Percentiles rank a stretch among this genome's conserved stretches.
Evolutionary conservation across 441 rosid genomes (phyloP).

Genomic region (Croton setiger): DNA sequence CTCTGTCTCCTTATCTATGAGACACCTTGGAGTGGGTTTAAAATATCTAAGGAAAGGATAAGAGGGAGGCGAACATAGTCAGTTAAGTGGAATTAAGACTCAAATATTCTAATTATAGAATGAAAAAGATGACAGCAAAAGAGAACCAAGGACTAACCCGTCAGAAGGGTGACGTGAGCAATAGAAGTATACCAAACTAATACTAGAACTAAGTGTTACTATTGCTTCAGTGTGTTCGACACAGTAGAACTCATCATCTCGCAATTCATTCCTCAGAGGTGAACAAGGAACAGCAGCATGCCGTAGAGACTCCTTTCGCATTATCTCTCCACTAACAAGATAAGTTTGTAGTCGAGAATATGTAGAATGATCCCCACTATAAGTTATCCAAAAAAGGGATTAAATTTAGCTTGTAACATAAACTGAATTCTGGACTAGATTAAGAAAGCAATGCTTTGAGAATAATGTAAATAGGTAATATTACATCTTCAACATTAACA

Average conservation of each 20-base stretch:
- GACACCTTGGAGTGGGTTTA: slow-evolving; percentile 70
- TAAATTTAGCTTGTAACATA: not conserved
- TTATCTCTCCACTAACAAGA: slow-evolving; percentile 62
- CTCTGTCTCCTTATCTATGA: slow-evolving; percentile 40
- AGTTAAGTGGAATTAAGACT: slow-evolving; percentile 5
- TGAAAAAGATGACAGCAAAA: slow-evolving; percentile 3
- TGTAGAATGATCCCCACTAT: slow-evolving; percentile 55
- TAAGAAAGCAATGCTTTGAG: not conserved
- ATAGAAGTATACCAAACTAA: slow-evolving; percentile 62
- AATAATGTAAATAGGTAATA: slow-evolving; percentile 6
- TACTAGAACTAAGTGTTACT: slow-evolving; percentile 62
- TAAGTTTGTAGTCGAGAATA: slow-evolving; percentile 49
- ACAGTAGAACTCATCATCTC: slow-evolving; percentile 34
- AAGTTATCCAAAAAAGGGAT: slow-evolving; percentile 9
- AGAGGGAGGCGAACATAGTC: not conserved
- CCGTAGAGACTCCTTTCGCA: slow-evolving; percentile 67
- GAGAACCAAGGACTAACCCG: slow-evolving; percentile 47
- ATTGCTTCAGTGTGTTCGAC: slow-evolving; percentile 66
- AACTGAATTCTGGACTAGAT: not conserved
- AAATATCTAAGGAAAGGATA: slow-evolving; percentile 52
- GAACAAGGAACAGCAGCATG: slow-evolving; percentile 62
- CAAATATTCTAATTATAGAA: not conserved
- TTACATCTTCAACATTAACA: slow-evolving; percentile 74
- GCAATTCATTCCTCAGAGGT: slow-evolving; percentile 36
- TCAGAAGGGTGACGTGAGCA: slow-evolving; percentile 93